Evolutionary conservation across 2,329 filamentous ascomycete genomes (phyloP), one percentile per base, ranked within the genome.

Genomic region (Clarireedia monteithiana): DNA sequence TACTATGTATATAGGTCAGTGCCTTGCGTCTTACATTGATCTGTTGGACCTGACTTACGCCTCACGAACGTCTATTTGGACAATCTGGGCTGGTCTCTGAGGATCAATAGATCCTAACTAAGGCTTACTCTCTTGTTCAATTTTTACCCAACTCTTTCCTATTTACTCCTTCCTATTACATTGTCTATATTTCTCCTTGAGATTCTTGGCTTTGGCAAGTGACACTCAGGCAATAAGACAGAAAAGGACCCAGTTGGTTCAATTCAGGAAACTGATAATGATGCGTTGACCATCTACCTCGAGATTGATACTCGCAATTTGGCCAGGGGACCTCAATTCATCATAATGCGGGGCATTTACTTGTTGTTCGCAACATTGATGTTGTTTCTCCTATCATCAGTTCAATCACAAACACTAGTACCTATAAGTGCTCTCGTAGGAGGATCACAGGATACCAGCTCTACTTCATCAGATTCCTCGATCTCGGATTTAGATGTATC

Each of bases 41-140:
- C 20, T 45, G 15, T 12, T 45, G 40, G 27, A 27, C 23, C 53
- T 55, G 38, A 50, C 30, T 42, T 36, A 49, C 53, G 47, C 39
- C 53, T 38, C 6, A 55, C 40, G 10, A 26, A 50, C 26, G 30
- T 38, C 53, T 50, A 26, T 44, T 34, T 50, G 12, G 27, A 50
- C 34, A 50, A 26, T 45, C 23, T 45, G 38, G 53, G 38, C 38
- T 55, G 53, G 39, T 55, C 46, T 55, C 45, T 24, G 34, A 50
- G 34, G 46, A 44, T 55, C 36, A 26, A 40, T 55, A 44, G 46
- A 49, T 49, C 34, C 34, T 85, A 78, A 83, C 34, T 85, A 78
- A 83, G 84, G 84, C 80, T 80, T 30, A 79, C 77, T 68, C 68
- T 53, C 67, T 67, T 66, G 38, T 53, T 60, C 57, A 66, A 61